A percentile compares a stretch with the other conserved stretches of the same genome.
Evolutionary conservation across 2,329 filamentous ascomycete genomes (phyloP).

Genomic region (Pseudodiploospora longispora): DNA sequence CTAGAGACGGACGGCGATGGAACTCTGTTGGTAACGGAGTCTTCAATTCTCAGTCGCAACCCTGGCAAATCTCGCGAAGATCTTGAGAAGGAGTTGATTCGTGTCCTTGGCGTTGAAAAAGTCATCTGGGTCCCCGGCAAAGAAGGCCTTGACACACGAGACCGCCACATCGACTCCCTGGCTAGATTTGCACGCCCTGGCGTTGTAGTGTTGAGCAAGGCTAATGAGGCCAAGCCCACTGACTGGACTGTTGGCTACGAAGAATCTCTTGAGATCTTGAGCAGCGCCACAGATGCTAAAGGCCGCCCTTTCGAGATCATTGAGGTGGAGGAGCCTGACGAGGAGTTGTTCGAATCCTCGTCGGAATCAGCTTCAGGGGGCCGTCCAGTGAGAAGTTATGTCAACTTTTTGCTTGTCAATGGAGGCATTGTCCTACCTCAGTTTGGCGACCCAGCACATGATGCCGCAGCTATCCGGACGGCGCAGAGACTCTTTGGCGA

Average conservation of each 20-base stretch:
- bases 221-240: slow-evolving; percentile 4
- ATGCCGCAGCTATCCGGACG: slow-evolving; percentile 12
- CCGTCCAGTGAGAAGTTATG: slow-evolving; percentile 12
- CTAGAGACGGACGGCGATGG: slow-evolving; percentile 22
- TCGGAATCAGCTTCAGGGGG: not conserved
- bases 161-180: slow-evolving; percentile 21
- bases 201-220: slow-evolving; percentile 15
- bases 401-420: slow-evolving; percentile 18
- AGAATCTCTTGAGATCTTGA: slow-evolving; percentile 14
- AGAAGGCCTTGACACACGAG: slow-evolving; percentile 16
- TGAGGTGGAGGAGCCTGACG: slow-evolving; percentile 17
- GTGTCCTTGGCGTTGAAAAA: slow-evolving; percentile 16
- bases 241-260: slow-evolving; percentile 14
- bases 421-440: slow-evolving; percentile 20
- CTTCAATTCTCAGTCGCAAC: slow-evolving; percentile 22
- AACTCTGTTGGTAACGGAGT: slow-evolving; percentile 20
- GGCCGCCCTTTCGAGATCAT: slow-evolving; percentile 15
- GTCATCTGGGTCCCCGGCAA: slow-evolving; percentile 21
- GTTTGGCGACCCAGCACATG: slow-evolving; percentile 16
- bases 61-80: slow-evolving; percentile 11
- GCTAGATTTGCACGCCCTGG: slow-evolving; percentile 18
- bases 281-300: slow-evolving; percentile 10
- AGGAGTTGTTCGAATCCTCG: not conserved
- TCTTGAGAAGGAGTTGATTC: slow-evolving; percentile 14
- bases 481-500: slow-evolving; percentile 9